Evolutionary conservation across 202 grass and related monocot genomes (phyloP), one percentile per base, ranked within the genome.

Genomic region (Schoenoplectus triqueter): DNA sequence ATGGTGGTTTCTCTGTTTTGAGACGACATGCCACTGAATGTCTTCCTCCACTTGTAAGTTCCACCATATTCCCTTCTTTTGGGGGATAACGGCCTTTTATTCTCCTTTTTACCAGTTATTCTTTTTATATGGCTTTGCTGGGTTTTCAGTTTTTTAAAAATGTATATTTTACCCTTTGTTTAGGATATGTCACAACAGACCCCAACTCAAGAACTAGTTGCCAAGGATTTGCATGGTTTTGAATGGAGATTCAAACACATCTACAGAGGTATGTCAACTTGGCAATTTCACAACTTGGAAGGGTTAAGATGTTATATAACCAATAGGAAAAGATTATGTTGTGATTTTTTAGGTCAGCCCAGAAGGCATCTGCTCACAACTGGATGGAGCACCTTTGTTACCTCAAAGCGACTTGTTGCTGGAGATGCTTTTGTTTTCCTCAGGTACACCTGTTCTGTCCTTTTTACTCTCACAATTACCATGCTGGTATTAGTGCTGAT

Each of bases 191-290:
- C 90, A 6, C 90, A 92, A 89, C 87, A 84, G 17, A 95, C 87
- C 0, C 96, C 96, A 0, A 99, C 91, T 64, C 96, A 99, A 46
- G 96, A 99, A 82, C 90, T 99, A 5, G 85, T 94, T 82, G 88
- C 93, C 0, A 89, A 88, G 61, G 96, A 96, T 88, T 88, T 99
- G 7, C 93, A 96, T 83, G 86, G 87, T 66, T 94, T 80, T 72
- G 96, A 99, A 84, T 99, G 96, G 96, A 91, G 91, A 90, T 99
- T 99, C 87, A 95, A 96, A 70, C 96, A 99, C 88, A 96, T 99
- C 61, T 99, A 89, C 49, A 89, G 96, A 86, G 96, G 96, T 94
- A 91, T 74, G 66, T 63, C 82, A 49, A 59, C 63, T 6, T 18
- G 15, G 22, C 66, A 60, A 70, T 59, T 64, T 48, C 59, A 47